Evolutionary conservation across 371 early-diverging fungal genomes (phyloP), one percentile per base, ranked within the genome.

Genomic region (Mucor ambiguus): DNA sequence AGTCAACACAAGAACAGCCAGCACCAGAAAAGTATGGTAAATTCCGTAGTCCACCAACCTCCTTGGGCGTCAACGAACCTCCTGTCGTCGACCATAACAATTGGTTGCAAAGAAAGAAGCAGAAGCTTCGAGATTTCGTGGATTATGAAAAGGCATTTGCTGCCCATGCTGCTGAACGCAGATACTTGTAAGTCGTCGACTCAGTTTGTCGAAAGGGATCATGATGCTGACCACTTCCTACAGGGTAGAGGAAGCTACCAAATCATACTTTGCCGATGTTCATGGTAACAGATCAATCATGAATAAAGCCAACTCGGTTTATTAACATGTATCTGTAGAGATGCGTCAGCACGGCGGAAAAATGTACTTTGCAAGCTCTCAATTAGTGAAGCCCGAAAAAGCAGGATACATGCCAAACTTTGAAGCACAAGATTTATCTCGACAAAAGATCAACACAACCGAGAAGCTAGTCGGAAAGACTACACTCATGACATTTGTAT

Each of bases 401-500:
- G 85, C 92, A 38, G 80, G 87, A 0, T 83, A 84, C 62, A 87
- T 94, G 81, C 91, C 92, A 14, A 89, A 92, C 63, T 86, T 91
- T 57, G 78, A 78, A 66, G 91, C 88, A 9, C 78, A 80, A 41
- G 79, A 82, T 24, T 71, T 92, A 41, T 67, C 74, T 0, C 82
- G 87, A 12, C 65, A 87, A 12, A 73, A 79, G 4, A 72, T 88
- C 1, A 85, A 90, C 55, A 80, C 91, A 0, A 81, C 85, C 4
- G 82, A 89, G 26, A 54, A 87, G 24, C 61, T 91, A 22, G 60
- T 68, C n/a, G 81, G 78, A 18, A 81, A 87, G 52, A 80, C 82
- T 20, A 80, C 89, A 14, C 71, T 94, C 18, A 87, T 94, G 68
- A 78, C 86, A 2, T 87, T 92, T 69, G 82, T 85, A 18, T 90